Evolutionary conservation across 176 grass and related monocot genomes (phyloP).

Genomic region (Microstegium vimineum): DNA sequence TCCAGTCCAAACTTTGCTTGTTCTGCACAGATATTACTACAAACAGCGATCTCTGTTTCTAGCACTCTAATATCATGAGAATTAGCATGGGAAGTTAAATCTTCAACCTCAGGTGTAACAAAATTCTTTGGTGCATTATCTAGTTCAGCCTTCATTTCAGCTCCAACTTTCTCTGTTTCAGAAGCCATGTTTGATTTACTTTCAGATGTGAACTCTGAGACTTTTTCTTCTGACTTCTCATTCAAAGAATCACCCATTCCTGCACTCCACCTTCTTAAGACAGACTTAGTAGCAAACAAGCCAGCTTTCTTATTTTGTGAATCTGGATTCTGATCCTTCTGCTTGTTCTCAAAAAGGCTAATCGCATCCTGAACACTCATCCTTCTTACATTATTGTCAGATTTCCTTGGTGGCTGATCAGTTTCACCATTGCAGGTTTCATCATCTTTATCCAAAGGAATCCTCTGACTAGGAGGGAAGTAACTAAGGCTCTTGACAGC

Average conservation of each 20-base stretch:
- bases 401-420: conserved; percentile 63
- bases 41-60: conserved; percentile 31
- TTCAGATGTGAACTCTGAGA: conserved; percentile 48
- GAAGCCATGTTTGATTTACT: conserved; percentile 40
- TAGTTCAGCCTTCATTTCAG: conserved; percentile 37
- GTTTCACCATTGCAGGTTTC: conserved; percentile 70
- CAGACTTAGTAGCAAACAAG: conserved; percentile 65
- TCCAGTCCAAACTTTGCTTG: conserved; percentile 47
- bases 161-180: conserved; percentile 38
- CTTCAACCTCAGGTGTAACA: conserved; percentile 15
- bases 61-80: conserved; percentile 13
- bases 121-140: conserved; percentile 14
- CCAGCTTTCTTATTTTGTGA: conserved; percentile 67
- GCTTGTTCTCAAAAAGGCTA: conserved; percentile 94
- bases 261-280: conserved; percentile 93
- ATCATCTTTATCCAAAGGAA: conserved; percentile 68
- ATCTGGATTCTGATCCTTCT: conserved; percentile 69
- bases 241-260: conserved; percentile 79
- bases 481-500: conserved; percentile 90
- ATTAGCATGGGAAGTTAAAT: conserved; percentile 18
- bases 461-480: conserved; percentile 80
- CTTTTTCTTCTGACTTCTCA: conserved; percentile 49
- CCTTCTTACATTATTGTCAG: conserved; percentile 70
- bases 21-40: conserved; percentile 36
- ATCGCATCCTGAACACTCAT: conserved; percentile 99